These are phyloP conservation scores for Aspergillus quadricinctus DNA, from an alignment of 2,329 filamentous ascomycete species.

Conservation along the genomic window DNA sequence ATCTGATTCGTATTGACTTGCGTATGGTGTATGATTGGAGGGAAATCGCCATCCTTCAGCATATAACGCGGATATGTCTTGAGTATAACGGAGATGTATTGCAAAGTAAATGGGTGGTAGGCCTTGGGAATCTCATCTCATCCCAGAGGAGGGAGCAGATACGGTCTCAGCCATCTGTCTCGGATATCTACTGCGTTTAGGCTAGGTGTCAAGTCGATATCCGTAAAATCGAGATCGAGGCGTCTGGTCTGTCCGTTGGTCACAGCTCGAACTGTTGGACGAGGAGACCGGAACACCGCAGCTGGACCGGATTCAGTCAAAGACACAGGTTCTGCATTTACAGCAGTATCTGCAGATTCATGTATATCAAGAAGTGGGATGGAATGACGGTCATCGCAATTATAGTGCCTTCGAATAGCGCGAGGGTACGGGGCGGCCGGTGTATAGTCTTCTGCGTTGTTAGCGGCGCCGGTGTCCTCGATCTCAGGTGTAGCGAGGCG, in stretches of 20 bases:
- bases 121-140: conserved; percentile 18
- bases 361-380: not conserved
- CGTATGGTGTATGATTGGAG: conserved; percentile 23
- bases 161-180: conserved; percentile 25
- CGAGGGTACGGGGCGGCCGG: too few species aligned
- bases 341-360: not conserved
- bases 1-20: conserved; percentile 12
- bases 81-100: conserved; percentile 21
- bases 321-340: not conserved
- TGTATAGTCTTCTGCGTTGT: not conserved
- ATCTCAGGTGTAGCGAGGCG: not conserved
- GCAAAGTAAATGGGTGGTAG: conserved; percentile 18
- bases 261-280: not conserved
- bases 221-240: conserved; percentile 7
- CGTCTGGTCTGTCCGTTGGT: not conserved
- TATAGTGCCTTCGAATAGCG: too few species aligned
- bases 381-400: too few species aligned
- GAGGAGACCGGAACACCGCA: not conserved
- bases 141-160: conserved; percentile 13
- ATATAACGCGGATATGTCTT: conserved; percentile 22
- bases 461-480: not conserved
- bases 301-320: not conserved
- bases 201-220: conserved; percentile 14
- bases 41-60: conserved; percentile 10
- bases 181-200: conserved; percentile 21